Evolutionary conservation across 2,329 filamentous ascomycete species (phyloP), one percentile per base, ranked within the genome.

Genomic region (Coniochaeta hoffmannii): DNA sequence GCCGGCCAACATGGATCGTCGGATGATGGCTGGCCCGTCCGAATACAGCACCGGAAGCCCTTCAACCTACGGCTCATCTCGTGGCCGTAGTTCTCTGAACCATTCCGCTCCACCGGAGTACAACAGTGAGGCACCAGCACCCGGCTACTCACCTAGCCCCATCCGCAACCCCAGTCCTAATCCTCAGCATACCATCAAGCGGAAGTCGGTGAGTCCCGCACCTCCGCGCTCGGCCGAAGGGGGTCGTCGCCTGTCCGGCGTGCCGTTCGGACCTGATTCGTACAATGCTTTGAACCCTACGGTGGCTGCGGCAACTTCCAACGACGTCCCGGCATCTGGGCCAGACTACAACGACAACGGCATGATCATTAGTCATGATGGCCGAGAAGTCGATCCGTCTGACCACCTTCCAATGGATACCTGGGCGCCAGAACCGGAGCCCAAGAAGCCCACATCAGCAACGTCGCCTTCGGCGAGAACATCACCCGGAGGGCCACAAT

Each of bases 401-500:
- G 89, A 93, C 68, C 88, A 92, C 65, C 76, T 92, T 14, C 89
- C 89, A 0, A 81, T 90, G 66, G 84, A 89, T 55, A 83, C 83
- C 1, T 91, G 87, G 87, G 88, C 88, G 1, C 87, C 88, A 0
- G 88, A 91, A 63, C 88, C 88, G 0, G 86, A 89, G 61, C 77
- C 79, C 22, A 87, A 85, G 65, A 73, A 72, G n/a, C 61, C 65
- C 8, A 69, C 70, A 49, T 60, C 30, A 63, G 70, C 19, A 57
- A 64, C 57, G 56, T 66, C 50, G 57, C 63, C 30, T 62, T 65
- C 55, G 24, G 67, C 73, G 6, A 73, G 81, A 31, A 74, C 77
- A 7, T 69, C 77, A 2, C 72, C 79, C 1, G 75, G 71, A 4
- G 82, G 81, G 2, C 76, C 81, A 1, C 78, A 82, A 59, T 76